Evolutionary conservation across 371 early-diverging fungal genomes (phyloP), one percentile per base, ranked within the genome.

Genomic region (Mortierella sp.): DNA sequence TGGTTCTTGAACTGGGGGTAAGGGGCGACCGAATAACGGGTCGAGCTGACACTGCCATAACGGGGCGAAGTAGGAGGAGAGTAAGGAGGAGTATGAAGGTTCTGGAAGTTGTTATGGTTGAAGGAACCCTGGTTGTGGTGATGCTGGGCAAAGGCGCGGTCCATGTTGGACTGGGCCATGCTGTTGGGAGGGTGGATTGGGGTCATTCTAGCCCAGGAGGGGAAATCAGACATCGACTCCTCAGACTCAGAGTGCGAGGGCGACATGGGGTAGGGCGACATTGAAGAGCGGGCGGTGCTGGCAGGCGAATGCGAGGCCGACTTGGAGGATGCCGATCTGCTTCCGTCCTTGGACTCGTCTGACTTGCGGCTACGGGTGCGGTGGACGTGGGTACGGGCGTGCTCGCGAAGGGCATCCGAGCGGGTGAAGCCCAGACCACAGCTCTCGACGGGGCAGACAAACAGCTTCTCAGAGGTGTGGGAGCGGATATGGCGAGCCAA

Each of bases 401-500:
- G 86, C 54, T 86, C 86, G 70, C 86, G 86, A 55, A 86, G 79
- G 75, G 86, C 76, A 77, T 86, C 86, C 2, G 86, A 86, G 21
- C 86, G 82, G 2, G 86, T 86, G 77, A 86, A 86, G 71, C 86
- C 86, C 27, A 86, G 71, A 1, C 86, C 86, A 46, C 86, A 86
- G 75, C 75, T 79, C 78, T 86, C 86, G 60, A 86, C 82, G 3
- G 86, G 86, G 75, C 86, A 86, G 35, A 86, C 86, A 79, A 86
- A 86, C 71, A 86, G 63, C 79, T 86, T 86, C 44, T 86, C 86
- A 48, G 86, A 86, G 51, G 86, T 86, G 41, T 86, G 86, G 32
- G 86, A 86, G 21, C 88, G 88, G 38, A 87, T 83, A 65, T 87
- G 88, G 55, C 88, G 83, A 11, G 83, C 84, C 21, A 87, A 74